These are phyloP conservation scores for Parachaetomium inaequale DNA, from an alignment of 495 filamentous ascomycete species.

Conservation along the genomic window DNA sequence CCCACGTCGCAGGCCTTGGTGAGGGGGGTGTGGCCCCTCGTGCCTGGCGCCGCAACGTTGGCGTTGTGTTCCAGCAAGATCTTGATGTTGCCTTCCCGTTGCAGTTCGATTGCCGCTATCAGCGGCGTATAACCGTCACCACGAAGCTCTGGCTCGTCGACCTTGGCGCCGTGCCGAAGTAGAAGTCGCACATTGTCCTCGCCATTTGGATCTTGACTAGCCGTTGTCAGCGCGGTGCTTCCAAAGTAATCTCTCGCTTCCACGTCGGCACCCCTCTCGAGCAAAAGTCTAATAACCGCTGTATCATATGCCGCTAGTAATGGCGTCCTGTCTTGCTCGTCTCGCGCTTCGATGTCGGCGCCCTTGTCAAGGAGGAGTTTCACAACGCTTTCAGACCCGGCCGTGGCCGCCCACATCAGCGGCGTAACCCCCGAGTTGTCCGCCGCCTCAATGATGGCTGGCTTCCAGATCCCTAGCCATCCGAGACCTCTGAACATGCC, in stretches of 20 bases:
- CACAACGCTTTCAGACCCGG: background rate
- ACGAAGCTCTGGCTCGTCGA: background rate
- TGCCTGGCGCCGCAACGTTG: no score
- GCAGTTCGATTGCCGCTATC: background rate
- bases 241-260: background rate
- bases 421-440: background rate
- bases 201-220: background rate
- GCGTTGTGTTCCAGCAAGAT: background rate
- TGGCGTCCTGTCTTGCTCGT: background rate
- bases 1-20: background rate
- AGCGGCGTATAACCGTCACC: background rate
- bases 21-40: no score
- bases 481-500: background rate
- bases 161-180: background rate
- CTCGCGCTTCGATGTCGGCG: background rate
- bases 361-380: background rate
- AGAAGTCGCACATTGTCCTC: background rate
- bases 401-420: background rate
- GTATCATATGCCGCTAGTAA: no score
- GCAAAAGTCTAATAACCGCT: no score
- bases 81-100: background rate
- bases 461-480: background rate
- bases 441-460: background rate
- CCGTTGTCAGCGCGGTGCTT: background rate
- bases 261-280: background rate